Conservation (phyloP, 1,284 basidiomycete species). For the Erythrobasidium hasegawianum region DNA sequence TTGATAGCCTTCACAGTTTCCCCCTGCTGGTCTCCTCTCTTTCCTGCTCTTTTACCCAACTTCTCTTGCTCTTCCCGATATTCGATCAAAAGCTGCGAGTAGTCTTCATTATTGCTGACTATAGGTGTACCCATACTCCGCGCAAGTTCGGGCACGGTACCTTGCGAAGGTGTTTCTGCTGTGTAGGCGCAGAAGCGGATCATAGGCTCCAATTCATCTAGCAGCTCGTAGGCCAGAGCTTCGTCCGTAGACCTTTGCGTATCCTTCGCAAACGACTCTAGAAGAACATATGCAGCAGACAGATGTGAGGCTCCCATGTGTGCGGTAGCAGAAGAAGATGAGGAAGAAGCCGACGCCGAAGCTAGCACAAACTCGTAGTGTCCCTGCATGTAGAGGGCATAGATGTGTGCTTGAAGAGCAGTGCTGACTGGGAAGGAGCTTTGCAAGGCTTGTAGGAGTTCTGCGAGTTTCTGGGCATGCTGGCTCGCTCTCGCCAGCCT, state of each 20-base stretch:
- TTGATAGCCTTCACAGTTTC: slow-evolving; percentile 1
- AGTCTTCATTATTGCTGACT: not conserved
- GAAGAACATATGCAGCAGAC: slow-evolving; percentile 65
- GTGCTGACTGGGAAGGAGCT: slow-evolving; percentile 43
- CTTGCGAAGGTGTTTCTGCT: slow-evolving; percentile 50
- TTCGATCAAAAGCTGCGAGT: not conserved
- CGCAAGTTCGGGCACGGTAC: slow-evolving; percentile 6
- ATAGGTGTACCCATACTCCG: not conserved
- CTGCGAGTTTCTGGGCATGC: slow-evolving; percentile 34
- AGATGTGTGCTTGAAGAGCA: slow-evolving; percentile 51
- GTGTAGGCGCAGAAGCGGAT: slow-evolving; percentile 91
- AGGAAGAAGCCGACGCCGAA: slow-evolving; percentile 6
- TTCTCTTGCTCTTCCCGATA: slow-evolving; percentile 18
- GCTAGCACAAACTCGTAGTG: slow-evolving; percentile 51
- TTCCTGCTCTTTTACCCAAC: not conserved
- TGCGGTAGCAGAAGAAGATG: not conserved
- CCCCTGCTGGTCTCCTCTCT: not conserved
- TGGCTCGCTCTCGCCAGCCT: slow-evolving; percentile 38
- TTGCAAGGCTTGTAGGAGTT: slow-evolving; percentile 28
- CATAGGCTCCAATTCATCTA: slow-evolving; percentile 86
- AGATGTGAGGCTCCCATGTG: slow-evolving; percentile 59
- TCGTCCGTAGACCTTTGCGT: slow-evolving; percentile 80
- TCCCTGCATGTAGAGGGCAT: slow-evolving; percentile 50
- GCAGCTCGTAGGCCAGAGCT: slow-evolving; percentile 77
- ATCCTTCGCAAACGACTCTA: slow-evolving; percentile 65